Evolutionary conservation across 306 rosid genomes (phyloP), one percentile per base, ranked within the genome.

Genomic region (Biancaea sappan): DNA sequence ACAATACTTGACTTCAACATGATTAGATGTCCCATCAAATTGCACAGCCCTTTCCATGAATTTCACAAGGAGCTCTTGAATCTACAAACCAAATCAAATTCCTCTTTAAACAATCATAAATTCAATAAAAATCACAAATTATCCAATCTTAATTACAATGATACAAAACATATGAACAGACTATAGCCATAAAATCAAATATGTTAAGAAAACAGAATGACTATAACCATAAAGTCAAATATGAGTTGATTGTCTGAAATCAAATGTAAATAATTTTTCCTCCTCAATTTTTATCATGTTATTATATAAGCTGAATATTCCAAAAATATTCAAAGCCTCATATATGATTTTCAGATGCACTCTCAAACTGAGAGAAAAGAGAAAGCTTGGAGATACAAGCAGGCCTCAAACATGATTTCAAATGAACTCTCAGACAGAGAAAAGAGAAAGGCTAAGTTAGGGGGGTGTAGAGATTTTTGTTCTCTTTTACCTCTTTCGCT

Each of bases 61-160:
- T 85, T 87, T 91, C 83, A 91, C 72, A 1, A 94, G 96, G 84
- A 83, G 77, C 72, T 82, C 96, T 91, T 94, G 98, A 87, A 91
- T 90, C 98, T 94, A 90, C 90, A 91, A 86, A 94, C 88, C 88
- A 94, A 91, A 87, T 76, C 86, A 88, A 86, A 90, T 87, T 84
- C 94, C 89, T 91, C 91, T 90, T 88, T 91, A 90, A 79, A 69
- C 73, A 91, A 88, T 88, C 86, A 89, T 84, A 87, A 87, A 66
- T 84, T 86, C 80, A 86, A 88, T 73, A 79, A 88, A 85, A 84
- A 84, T 79, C 85, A 86, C 83, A 84, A 71, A 74, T 22, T 60
- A 47, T 43, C 61, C 70, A 57, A 52, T 18, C 69, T 59, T 69
- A 67, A 6, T 51, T 75, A 53, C 56, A 15, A 54, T 44, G 50